Evolutionary conservation across 441 rosid genomes (phyloP).

Genomic region (Arabidopsis hybrid): DNA sequence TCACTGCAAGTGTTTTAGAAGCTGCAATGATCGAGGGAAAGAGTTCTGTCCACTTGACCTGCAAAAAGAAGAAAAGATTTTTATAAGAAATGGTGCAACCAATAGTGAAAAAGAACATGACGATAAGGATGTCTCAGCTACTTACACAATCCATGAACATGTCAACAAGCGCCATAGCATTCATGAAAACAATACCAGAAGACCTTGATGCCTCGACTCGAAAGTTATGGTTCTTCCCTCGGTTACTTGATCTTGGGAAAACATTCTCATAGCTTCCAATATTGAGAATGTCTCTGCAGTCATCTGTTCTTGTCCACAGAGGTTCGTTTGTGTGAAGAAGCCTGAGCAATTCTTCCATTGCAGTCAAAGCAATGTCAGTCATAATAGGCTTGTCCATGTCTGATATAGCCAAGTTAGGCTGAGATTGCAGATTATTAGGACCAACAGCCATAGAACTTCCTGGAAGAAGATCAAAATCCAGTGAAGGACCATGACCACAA

Average conservation of each 20-base stretch:
- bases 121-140: constrained; percentile 7
- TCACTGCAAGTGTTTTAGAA: constrained; percentile 74
- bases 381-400: constrained; percentile 90
- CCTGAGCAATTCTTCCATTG: constrained; percentile 82
- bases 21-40: constrained; percentile 81
- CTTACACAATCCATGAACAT: constrained; percentile 95
- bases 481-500: constrained; percentile 63
- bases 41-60: constrained; percentile 83
- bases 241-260: constrained; percentile 69
- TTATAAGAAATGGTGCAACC: constrained; percentile 10
- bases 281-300: constrained; percentile 69
- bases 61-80: constrained; percentile 23
- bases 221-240: constrained; percentile 66
- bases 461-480: constrained; percentile 87
- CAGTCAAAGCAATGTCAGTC: constrained; percentile 76
- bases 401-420: constrained; percentile 56
- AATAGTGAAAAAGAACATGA: constrained; percentile 1
- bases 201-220: constrained; percentile 86
- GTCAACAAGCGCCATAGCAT: constrained; percentile 78
- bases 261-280: constrained; percentile 68
- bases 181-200: constrained; percentile 87
- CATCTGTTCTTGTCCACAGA: constrained; percentile 68
- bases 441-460: constrained; percentile 57
- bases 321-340: constrained; percentile 87
- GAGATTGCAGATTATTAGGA: constrained; percentile 62